phyloP scores from a whole-genome alignment of 768 basidiomycete genomes.

The Calocera cornea region DNA sequence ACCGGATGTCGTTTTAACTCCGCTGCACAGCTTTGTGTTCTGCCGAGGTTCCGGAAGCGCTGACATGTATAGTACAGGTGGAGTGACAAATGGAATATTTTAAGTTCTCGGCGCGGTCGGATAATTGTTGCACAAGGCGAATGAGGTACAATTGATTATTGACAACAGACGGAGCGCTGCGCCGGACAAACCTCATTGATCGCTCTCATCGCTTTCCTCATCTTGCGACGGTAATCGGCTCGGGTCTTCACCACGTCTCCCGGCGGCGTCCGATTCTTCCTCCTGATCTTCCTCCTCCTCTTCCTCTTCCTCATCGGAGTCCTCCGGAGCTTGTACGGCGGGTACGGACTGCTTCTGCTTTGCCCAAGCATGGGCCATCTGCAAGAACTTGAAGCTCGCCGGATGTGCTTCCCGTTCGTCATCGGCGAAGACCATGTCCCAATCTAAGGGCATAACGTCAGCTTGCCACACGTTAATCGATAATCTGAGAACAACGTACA shows the following conservation, averaged over 20 bases:
- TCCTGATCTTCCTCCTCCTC: conserved; percentile 16
- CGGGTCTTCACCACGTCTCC: neutral
- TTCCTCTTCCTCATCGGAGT: conserved; percentile 22
- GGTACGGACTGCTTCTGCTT: conserved; percentile 13
- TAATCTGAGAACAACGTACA: conserved; percentile 18
- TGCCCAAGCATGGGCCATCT: conserved; percentile 83
- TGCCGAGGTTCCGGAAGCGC: neutral
- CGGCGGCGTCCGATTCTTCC: neutral
- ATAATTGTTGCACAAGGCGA: neutral
- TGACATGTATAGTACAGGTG: too few species aligned
- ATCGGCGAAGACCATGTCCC: conserved; percentile 91
- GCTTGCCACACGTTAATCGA: neutral
- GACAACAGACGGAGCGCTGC: neutral
- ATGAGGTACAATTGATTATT: conserved; percentile 2
- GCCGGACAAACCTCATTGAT: neutral
- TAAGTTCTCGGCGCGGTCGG: neutral
- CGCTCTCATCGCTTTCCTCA: neutral
- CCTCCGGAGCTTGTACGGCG: conserved; percentile 18
- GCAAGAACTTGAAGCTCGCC: conserved; percentile 86
- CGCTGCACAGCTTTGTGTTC: neutral
- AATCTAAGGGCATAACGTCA: conserved; percentile 40
- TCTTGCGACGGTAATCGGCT: neutral
- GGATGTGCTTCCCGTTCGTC: conserved; percentile 91
- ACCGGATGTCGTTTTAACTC: neutral
- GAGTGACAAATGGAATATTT: neutral